Evolutionary conservation across 2,329 filamentous ascomycete species (phyloP).

Genomic region (Ophiostoma triangulosporum): DNA sequence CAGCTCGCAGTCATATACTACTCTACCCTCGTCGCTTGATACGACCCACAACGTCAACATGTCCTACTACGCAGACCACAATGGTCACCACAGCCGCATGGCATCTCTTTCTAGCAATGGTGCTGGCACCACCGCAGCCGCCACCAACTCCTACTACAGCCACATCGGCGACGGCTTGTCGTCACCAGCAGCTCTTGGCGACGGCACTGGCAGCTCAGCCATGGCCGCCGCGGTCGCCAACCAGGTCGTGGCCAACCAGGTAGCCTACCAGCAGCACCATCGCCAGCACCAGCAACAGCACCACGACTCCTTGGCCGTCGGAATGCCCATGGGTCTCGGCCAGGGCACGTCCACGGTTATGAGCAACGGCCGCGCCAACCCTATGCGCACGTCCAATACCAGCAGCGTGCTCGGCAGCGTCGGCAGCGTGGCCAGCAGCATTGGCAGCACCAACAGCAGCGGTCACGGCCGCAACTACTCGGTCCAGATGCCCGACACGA

Average conservation of each 20-base stretch:
- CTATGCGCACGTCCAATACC: neutral
- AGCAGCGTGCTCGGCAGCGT: neutral
- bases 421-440: neutral
- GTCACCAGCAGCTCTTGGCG: slow-evolving; percentile 11
- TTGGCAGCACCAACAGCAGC: neutral
- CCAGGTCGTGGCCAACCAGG: slow-evolving; percentile 8
- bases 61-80: slow-evolving; percentile 20
- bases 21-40: slow-evolving; percentile 15
- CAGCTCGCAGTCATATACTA: slow-evolving; percentile 17
- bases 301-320: slow-evolving; percentile 22
- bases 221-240: slow-evolving; percentile 11
- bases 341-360: neutral
- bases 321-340: slow-evolving; percentile 18
- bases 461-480: neutral
- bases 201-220: neutral
- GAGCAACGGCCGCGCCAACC: neutral
- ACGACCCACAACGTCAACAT: slow-evolving; percentile 16
- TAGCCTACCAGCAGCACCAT: slow-evolving; percentile 12
- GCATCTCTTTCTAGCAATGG: neutral
- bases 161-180: slow-evolving; percentile 15
- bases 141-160: slow-evolving; percentile 19
- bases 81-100: neutral
- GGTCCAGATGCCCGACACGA: neutral
- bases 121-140: neutral
- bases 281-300: neutral